phyloP scores from a whole-genome alignment of 352 stramenopile species.

The Globisporangium mamillatum region DNA sequence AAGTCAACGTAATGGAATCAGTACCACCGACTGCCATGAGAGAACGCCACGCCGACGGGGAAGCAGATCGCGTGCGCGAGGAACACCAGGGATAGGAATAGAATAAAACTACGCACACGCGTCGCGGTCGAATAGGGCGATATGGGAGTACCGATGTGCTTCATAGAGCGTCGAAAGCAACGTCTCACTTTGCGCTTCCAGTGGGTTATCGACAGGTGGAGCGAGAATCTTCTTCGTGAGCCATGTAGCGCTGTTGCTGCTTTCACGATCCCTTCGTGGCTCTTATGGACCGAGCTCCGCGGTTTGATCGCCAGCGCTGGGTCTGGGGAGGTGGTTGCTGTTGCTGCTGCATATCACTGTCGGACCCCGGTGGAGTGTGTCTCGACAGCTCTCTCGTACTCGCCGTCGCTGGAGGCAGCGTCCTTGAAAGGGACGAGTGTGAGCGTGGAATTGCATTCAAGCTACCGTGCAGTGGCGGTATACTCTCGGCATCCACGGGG shows the following conservation, averaged over 20 bases:
- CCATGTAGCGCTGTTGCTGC: not conserved
- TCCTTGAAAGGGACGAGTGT: not conserved
- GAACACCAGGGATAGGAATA: slow-evolving; percentile 29
- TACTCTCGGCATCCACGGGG: not conserved
- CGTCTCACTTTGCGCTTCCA: not conserved
- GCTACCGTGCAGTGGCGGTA: not conserved
- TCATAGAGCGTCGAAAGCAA: not conserved
- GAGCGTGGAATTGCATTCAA: not conserved
- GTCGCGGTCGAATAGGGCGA: slow-evolving; percentile 33
- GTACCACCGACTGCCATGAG: not conserved
- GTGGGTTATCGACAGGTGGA: not conserved
- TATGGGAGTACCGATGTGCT: slow-evolving; percentile 18
- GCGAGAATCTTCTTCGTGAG: slow-evolving; percentile 2
- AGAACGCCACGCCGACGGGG: slow-evolving; percentile 39
- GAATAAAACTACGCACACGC: slow-evolving; percentile 21
- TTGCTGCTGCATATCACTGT: not conserved
- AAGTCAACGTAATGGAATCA: not conserved
- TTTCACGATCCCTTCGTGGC: not conserved
- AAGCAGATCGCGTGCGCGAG: slow-evolving; percentile 33
- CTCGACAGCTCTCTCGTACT: not conserved
- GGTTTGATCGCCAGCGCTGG: slow-evolving; percentile 7
- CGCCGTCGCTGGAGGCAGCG: not conserved
- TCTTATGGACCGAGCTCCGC: not conserved
- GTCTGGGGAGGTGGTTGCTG: not conserved
- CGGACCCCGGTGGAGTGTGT: not conserved